Base-by-base conservation (phyloP, 2,329 filamentous ascomycete genomes). In the Grosmannia huntii region DNA sequence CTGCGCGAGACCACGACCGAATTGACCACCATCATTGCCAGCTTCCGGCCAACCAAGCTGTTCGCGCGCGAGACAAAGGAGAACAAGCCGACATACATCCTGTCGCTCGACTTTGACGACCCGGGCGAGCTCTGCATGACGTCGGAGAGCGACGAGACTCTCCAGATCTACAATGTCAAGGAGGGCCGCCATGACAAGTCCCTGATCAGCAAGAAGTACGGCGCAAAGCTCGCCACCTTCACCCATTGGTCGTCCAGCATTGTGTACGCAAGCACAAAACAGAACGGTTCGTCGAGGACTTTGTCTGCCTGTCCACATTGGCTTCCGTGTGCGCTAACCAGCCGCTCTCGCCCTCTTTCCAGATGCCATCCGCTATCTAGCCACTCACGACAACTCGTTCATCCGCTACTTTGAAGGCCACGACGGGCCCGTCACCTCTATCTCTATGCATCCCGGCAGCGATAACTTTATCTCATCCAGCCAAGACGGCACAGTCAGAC, bases 381-480 rank as follows among this genome's bases (percentile, higher is more conserved):
- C 83, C 59, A 96, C 86, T 14, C 94, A 99, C 72, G 94, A 97
- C 71, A 96, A 97, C 73, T 88, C 86, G 60, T 99, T 95, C 71
- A 88, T 97, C 62, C 87, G 94, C 62, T 99, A 99, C 73, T 99
- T 97, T 69, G 86, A 89, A 61, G 94, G 92, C 55, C 94, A 99
- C 71, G 87, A 88, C 49, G 86, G 82, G 60, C 79, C 85, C 58
- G 94, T 99, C 41, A 97, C 92, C 21, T 87, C 81, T 61, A 79
- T 99, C 31, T 77, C 87, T 1, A 80, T 97, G 62, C 92, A 91
- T 63, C 94, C 94, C 0, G 87, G 89, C 53, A 84, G 81, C 65
- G 94, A 99, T 71, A 86, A 87, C 64, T 97, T 99, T 74, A 83
- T 99, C 59, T 96, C 91, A 19, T 95, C 90, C 71, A 87, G 87